Evolutionary conservation across 352 stramenopile genomes (phyloP), one percentile per base, ranked within the genome.

Genomic region (Lagenidium giganteum): DNA sequence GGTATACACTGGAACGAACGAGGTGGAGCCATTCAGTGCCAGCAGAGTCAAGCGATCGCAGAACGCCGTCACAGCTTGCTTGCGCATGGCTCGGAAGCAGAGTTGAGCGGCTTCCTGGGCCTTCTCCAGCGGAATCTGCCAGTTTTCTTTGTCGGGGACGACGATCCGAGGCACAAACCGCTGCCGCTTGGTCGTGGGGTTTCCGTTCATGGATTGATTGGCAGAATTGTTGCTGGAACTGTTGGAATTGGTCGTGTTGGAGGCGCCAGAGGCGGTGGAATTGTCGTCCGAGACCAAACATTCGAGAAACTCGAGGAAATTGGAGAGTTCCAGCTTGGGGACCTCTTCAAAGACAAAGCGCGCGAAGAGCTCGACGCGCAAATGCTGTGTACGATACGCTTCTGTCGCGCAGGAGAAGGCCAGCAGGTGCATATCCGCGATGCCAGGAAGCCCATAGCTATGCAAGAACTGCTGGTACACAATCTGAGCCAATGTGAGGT

Each of bases 381-480:
- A 33, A 36, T 88, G 73, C 39, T 90, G 71, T 3, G 38, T 21
- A 1, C 78, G 81, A 32, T 87, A 91, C 4, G 41, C 51, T 28
- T 93, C 81, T 0, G 89, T 40, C 6, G 81, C 75, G 38, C 69
- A 87, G 2, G 75, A 81, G 27, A 89, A 84, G 0, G 75, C 78
- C 13, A 91, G 51, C 26, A 93, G 35, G 28, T 93, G 78, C 71
- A 85, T 87, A 37, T 90, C 81, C 4, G 80, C 80, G 38, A 92
- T 92, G 3, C 54, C 60, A 3, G 81, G 81, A 0, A 90, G 57
- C 0, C 75, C 81, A n/a, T 91, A 91, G 35, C 64, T 80, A 43
- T 91, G 78, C 30, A 93, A 50, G 45, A 91, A 87, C 25, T 76
- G 82, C 53, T 91, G 78, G 46, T 89, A 93, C 24, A 88, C 76